These are phyloP conservation scores for Tulasnella sp. DNA, from an alignment of 768 basidiomycete species.

Conservation along the genomic window DNA sequence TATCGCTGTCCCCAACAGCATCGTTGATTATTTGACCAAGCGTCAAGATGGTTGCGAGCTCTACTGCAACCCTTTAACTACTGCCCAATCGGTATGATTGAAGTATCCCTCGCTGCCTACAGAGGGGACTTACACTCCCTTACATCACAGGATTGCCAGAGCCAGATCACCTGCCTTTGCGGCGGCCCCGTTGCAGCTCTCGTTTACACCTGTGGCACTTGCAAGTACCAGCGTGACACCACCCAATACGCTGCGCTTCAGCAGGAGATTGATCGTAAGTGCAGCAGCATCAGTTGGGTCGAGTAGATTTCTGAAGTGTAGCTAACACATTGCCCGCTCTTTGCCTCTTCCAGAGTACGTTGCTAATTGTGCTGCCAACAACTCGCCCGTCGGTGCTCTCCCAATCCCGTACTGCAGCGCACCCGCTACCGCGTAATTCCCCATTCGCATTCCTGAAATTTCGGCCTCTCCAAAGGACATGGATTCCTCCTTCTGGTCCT, in stretches of 20 bases:
- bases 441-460: background rate
- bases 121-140: background rate
- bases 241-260: background rate
- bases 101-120: background rate
- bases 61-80: background rate
- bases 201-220: background rate
- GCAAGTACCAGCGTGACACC: background rate
- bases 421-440: background rate
- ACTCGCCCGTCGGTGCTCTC: slow-evolving; percentile 7
- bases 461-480: no score
- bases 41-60: background rate
- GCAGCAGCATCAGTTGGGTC: no score
- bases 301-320: no score
- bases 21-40: background rate
- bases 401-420: background rate
- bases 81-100: background rate
- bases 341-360: background rate
- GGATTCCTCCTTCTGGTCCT: no score
- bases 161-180: background rate
- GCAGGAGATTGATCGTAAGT: background rate
- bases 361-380: background rate
- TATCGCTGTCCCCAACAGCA: background rate
- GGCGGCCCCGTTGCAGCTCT: background rate
- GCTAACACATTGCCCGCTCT: no score
- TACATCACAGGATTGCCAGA: background rate